A percentile compares a stretch with the other conserved stretches of the same genome.
These are phyloP conservation scores for Aspergillus arachidicola DNA, from an alignment of 2,329 filamentous ascomycete species.

Conservation along the genomic window DNA sequence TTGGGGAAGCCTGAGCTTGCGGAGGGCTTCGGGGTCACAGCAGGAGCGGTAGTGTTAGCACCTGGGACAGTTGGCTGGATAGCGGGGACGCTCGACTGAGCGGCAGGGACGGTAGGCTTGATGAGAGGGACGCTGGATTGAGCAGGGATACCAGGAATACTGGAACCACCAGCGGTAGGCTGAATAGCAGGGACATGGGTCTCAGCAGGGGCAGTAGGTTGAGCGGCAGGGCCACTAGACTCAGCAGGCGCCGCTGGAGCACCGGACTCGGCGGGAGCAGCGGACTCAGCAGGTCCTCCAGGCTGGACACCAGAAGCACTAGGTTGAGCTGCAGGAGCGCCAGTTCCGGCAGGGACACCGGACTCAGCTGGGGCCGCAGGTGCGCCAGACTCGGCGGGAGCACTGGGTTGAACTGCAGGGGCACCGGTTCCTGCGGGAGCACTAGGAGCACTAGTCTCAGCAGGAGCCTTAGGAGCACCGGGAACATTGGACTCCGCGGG, in stretches of 20 bases:
- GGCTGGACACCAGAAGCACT: too few species aligned
- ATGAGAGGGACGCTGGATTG: background rate
- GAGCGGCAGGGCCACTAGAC: background rate
- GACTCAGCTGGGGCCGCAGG: background rate
- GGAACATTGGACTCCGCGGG: background rate
- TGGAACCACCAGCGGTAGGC: constrained; percentile 9
- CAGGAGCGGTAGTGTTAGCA: constrained; percentile 17
- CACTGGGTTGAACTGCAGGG: background rate
- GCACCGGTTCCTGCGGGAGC: background rate
- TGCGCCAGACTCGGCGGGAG: background rate
- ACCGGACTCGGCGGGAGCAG: too few species aligned
- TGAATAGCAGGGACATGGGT: constrained; percentile 22
- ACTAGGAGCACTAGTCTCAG: background rate
- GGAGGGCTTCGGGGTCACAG: constrained; percentile 9
- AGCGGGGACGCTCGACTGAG: constrained; percentile 11
- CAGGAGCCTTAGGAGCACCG: background rate
- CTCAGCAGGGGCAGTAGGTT: background rate
- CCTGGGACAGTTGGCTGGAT: constrained; percentile 9
- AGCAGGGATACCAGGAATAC: background rate
- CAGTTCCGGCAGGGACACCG: background rate
- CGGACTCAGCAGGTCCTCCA: too few species aligned
- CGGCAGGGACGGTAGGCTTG: constrained; percentile 7
- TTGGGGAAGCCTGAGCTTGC: constrained; percentile 10
- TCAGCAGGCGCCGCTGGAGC: constrained; percentile 9
- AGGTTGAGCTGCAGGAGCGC: too few species aligned